Base-by-base conservation (phyloP, 2,329 filamentous ascomycete genomes). In the Xylariaceae sp. region DNA sequence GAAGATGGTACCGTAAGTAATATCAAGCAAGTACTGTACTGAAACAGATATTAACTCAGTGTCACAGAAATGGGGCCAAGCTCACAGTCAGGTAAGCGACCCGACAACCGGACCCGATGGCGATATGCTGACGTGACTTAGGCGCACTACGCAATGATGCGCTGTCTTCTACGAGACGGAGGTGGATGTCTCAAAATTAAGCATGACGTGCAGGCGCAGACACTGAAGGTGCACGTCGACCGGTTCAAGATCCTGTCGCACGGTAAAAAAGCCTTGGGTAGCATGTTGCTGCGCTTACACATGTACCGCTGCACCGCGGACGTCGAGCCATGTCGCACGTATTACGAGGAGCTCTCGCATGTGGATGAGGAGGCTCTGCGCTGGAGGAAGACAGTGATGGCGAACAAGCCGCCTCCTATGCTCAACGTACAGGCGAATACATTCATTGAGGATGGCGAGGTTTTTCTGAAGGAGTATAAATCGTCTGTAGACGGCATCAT, bases 341-440 rank as follows among this genome's bases (percentile, higher is more conserved):
- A 86, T 69, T 89, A 87, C 65, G 82, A 86, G 47, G 75, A 78
- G 3, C 80, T 87, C 36, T 85, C 82, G 0, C 70, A 68, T 11
- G 85, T 88, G 3, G 78, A 84, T 12, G 73, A 68, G 21, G 78
- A 82, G 43, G 83, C 74, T 74, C 65, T 85, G 70, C 61, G 77
- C 64, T 83, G 86, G 66, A 71, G 85, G 54, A 76, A 82, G 23
- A 80, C 82, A 19, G 84, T 88, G 5, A 67, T 87, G 53, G 74
- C 74, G 40, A 82, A 82, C 65, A 82, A 84, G 67, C 80, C 80
- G 56, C 83, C 84, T 2, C 74, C 82, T 29, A 79, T 84, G 69
- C 77, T 85, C n/a, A 88, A 87, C 71, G 84, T 86, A 34, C 85
- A 88, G 68, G 82, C 83, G 1, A 88, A 87, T 67, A 88, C 85